These are phyloP conservation scores for Bullera alba DNA, from an alignment of 768 basidiomycete species.

Conservation along the genomic window DNA sequence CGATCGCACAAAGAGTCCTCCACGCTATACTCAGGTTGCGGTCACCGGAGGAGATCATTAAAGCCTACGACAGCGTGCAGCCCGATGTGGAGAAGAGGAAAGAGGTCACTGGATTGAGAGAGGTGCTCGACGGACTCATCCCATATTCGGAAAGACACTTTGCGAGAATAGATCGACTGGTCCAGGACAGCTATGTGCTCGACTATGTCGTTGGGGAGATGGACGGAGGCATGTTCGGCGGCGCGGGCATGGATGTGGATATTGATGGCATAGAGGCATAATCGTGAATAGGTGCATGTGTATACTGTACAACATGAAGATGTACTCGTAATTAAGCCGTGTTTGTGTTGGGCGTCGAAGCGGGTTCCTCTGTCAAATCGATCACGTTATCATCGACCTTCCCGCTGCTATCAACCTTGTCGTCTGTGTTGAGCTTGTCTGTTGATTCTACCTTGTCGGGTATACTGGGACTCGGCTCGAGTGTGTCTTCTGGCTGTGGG, in stretches of 20 bases:
- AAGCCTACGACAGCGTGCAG: slow-evolving; percentile 53
- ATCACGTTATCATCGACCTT: not conserved
- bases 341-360: too few species aligned
- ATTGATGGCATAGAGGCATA: not conserved
- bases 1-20: slow-evolving; percentile 74
- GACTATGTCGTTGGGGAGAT: slow-evolving; percentile 57
- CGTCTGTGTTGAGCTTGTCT: too few species aligned
- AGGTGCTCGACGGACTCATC: slow-evolving; percentile 74
- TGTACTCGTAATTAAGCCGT: too few species aligned
- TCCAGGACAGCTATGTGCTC: slow-evolving; percentile 92
- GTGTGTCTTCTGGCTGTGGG: not conserved
- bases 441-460: slow-evolving; percentile 2
- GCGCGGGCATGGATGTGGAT: slow-evolving; percentile 34
- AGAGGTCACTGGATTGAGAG: slow-evolving; percentile 13
- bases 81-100: slow-evolving; percentile 18
- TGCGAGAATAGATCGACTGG: slow-evolving; percentile 69
- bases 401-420: not conserved
- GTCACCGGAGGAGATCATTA: slow-evolving; percentile 64
- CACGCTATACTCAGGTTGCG: slow-evolving; percentile 73
- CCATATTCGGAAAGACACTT: slow-evolving; percentile 95
- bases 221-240: slow-evolving; percentile 43
- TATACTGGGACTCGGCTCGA: slow-evolving; percentile 11
- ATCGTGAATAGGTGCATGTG: too few species aligned
- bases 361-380: not conserved
- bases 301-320: too few species aligned